phyloP scores from a whole-genome alignment of 306 rosid genomes.

The Malus asiatica region DNA sequence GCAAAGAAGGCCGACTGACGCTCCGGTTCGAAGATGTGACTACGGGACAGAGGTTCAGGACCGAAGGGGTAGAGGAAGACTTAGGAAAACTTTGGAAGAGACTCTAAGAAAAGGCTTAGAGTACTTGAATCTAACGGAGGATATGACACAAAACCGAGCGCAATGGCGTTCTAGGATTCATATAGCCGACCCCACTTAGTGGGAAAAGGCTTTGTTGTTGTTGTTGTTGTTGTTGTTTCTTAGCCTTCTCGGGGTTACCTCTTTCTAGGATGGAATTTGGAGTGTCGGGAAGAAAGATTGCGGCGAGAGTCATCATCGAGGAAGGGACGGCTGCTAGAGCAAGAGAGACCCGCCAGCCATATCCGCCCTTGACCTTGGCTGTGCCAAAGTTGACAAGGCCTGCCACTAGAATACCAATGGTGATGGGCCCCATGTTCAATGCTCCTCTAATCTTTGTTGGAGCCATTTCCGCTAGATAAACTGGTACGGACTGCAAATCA shows the following conservation, averaged over 20 bases:
- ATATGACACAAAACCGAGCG: too few species aligned
- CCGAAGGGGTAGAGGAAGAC: too few species aligned
- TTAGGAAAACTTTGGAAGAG: too few species aligned
- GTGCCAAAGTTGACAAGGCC: not conserved
- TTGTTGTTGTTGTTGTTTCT: too few species aligned
- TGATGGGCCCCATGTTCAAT: not conserved
- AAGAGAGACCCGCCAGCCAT: not conserved
- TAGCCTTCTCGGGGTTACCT: not conserved
- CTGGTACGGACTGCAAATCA: not conserved
- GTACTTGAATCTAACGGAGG: too few species aligned
- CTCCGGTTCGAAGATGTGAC: too few species aligned
- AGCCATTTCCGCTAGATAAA: not conserved
- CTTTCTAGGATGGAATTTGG: not conserved
- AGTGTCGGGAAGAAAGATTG: not conserved
- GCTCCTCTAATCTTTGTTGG: conserved; percentile 1
- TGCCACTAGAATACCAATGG: not conserved
- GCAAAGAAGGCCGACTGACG: too few species aligned
- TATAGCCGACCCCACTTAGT: too few species aligned
- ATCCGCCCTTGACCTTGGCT: not conserved
- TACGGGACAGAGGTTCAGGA: too few species aligned
- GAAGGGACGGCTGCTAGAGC: not conserved
- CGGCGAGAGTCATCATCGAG: not conserved
- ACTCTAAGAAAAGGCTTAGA: too few species aligned
- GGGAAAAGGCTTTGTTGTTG: too few species aligned
- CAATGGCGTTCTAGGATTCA: too few species aligned